phyloP scores from a whole-genome alignment of 768 basidiomycete genomes.

The Cystobasidiopsis lactophilus region DNA sequence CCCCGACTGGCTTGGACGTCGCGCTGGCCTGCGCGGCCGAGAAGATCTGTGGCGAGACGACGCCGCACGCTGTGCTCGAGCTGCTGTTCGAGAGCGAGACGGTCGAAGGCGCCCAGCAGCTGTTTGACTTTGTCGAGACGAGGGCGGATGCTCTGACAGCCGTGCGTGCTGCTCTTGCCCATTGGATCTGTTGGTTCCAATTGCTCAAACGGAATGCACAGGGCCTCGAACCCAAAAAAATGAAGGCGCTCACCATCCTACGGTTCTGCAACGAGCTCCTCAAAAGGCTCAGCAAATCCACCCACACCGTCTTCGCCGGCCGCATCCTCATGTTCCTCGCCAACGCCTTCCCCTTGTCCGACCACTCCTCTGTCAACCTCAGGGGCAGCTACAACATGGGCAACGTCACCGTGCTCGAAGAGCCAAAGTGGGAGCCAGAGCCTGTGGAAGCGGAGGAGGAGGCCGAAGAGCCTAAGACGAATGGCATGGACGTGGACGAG shows the following conservation, averaged over 20 bases:
- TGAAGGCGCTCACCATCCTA: slow-evolving; percentile 63
- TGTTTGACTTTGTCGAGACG: slow-evolving; percentile 70
- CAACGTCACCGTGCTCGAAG: slow-evolving; percentile 16
- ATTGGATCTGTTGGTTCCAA: not conserved
- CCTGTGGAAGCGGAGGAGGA: slow-evolving; percentile 5
- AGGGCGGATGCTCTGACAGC: slow-evolving; percentile 44
- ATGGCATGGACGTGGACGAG: slow-evolving; percentile 18
- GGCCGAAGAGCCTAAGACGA: slow-evolving; percentile 21
- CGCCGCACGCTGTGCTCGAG: slow-evolving; percentile 28
- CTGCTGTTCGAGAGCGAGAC: slow-evolving; percentile 71
- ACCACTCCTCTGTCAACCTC: slow-evolving; percentile 75
- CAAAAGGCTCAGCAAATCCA: slow-evolving; percentile 64
- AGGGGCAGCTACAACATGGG: slow-evolving; percentile 54
- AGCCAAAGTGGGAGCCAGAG: slow-evolving; percentile 34
- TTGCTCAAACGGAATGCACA: not conserved
- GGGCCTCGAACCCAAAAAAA: slow-evolving; percentile 63
- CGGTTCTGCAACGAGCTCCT: slow-evolving; percentile 71
- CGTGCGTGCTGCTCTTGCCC: not conserved
- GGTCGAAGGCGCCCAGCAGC: slow-evolving; percentile 58
- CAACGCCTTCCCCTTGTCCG: slow-evolving; percentile 63
- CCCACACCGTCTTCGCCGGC: slow-evolving; percentile 67
- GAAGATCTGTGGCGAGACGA: too few species aligned
- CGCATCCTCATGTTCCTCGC: slow-evolving; percentile 71
- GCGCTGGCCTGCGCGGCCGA: too few species aligned
- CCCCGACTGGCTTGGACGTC: too few species aligned